A percentile compares a stretch with the other conserved stretches of the same genome.
phyloP scores from a whole-genome alignment of 345 rosid genomes.

The Geranium rotundifolium region DNA sequence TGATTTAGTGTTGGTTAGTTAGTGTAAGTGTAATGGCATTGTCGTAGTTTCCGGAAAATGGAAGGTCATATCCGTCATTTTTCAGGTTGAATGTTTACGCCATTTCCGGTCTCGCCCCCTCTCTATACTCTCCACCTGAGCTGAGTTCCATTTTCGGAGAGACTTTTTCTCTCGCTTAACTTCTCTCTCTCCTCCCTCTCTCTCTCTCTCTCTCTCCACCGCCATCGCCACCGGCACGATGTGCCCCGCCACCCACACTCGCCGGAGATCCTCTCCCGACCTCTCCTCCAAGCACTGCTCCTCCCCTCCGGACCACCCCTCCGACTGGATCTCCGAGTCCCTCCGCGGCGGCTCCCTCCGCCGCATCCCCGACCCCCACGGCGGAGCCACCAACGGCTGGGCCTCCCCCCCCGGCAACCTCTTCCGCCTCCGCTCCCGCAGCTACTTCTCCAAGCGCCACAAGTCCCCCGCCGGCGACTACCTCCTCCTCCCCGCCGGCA shows the following conservation, averaged over 20 bases:
- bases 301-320: constrained; percentile 22
- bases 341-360: constrained; percentile 67
- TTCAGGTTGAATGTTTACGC: too few species aligned
- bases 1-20: too few species aligned
- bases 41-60: too few species aligned
- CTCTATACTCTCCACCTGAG: too few species aligned
- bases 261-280: constrained; percentile 27
- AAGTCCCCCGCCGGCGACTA: constrained; percentile 65
- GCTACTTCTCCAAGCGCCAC: constrained; percentile 41
- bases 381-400: constrained; percentile 80
- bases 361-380: constrained; percentile 60
- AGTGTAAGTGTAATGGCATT: too few species aligned
- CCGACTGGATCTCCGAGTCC: constrained; percentile 57
- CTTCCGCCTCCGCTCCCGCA: constrained; percentile 57
- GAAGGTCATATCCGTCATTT: too few species aligned
- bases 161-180: neutral
- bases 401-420: constrained; percentile 83
- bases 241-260: constrained; percentile 46
- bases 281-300: constrained; percentile 12
- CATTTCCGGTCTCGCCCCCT: too few species aligned
- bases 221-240: constrained; percentile 8
- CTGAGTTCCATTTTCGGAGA: neutral
- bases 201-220: neutral
- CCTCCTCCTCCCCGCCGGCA: constrained; percentile 67
- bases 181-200: neutral